Evolutionary conservation across 306 rosid species (phyloP), one percentile per base, ranked within the genome.

Genomic region (Dalbergia cochinchinensis): DNA sequence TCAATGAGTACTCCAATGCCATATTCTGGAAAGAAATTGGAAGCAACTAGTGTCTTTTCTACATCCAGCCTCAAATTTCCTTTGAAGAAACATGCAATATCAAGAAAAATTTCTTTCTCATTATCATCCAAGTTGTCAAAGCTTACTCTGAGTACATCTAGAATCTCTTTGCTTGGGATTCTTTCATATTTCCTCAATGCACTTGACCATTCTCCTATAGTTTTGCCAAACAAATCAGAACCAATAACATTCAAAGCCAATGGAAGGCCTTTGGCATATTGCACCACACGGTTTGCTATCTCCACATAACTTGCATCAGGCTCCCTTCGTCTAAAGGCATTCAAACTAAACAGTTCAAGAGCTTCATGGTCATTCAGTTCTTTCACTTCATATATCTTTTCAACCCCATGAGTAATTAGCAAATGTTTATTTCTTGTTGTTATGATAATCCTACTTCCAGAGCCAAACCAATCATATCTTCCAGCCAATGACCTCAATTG

Each of bases 61-160:
- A 83, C 80, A 68, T 53, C 41, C 1, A 19, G 68, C 74, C n/a
- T 6, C 3, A 0, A 0, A 13, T 39, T 1, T 0, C 84, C 89
- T 9, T 50, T 73, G 12, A 87, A 83, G 74, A 88, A 88, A 44
- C 87, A 83, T 48, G 88, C 88, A 44, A 85, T 77, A 4, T 85
- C 82, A 16, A 87, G 84, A 11, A 85, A 82, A 39, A 82, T 83
- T 6, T 76, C 69, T 1, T 63, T 62, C 8, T 54, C 63, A 11
- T 18, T 31, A 0, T 58, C 75, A 4, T 82, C 81, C 67, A 82
- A 62, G 18, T 63, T 65, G 19, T 87, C 72, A 55, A 16, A 87
- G 63, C 87, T 85, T 11, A 80, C 50, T 54, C 20, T 66, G 0
- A 87, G 79, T 6, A 59, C 58, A 5, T 76, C 31, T 2, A 69